Percentiles rank a stretch among this genome's conserved stretches.
phyloP scores from a whole-genome alignment of 352 stramenopile genomes.

The Globisporangium nodosum region DNA sequence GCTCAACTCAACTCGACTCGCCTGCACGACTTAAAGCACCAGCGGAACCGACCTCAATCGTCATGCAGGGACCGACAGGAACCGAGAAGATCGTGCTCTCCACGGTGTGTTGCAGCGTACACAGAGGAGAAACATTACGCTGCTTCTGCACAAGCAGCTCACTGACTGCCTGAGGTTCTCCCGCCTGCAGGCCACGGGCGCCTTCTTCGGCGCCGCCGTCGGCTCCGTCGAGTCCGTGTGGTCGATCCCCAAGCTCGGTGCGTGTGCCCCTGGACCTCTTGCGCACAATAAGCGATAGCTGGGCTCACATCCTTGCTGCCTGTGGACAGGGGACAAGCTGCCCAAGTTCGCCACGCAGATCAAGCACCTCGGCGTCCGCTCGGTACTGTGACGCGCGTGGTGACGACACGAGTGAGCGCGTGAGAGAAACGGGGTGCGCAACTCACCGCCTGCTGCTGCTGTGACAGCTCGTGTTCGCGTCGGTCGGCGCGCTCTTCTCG shows the following conservation, averaged over 20 bases:
- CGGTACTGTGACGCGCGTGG: constrained; percentile 27
- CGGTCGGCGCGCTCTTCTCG: constrained; percentile 57
- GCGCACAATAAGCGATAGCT: not conserved
- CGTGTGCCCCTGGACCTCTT: constrained; percentile 3
- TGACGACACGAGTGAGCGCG: not conserved
- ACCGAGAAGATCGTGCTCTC: constrained; percentile 78
- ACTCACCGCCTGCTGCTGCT: not conserved
- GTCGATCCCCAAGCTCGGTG: constrained; percentile 84
- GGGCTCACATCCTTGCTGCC: constrained; percentile 1
- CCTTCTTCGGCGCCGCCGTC: constrained; percentile 68
- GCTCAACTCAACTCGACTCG: not conserved
- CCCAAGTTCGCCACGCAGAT: constrained; percentile 79
- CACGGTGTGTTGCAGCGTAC: constrained; percentile 30
- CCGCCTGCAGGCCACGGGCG: constrained; percentile 44
- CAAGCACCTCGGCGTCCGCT: constrained; percentile 70
- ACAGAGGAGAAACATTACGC: no score
- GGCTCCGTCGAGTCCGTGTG: constrained; percentile 84
- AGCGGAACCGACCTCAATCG: not conserved
- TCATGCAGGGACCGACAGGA: constrained; percentile 56
- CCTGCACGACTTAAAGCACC: not conserved
- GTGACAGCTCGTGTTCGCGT: constrained; percentile 62
- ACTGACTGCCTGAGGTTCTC: not conserved
- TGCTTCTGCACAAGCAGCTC: not conserved
- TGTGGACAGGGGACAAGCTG: constrained; percentile 51
- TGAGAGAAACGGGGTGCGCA: not conserved